Evolutionary conservation across 106 monocot genomes (phyloP).

Genomic region (Dendrobium chrysotoxum): DNA sequence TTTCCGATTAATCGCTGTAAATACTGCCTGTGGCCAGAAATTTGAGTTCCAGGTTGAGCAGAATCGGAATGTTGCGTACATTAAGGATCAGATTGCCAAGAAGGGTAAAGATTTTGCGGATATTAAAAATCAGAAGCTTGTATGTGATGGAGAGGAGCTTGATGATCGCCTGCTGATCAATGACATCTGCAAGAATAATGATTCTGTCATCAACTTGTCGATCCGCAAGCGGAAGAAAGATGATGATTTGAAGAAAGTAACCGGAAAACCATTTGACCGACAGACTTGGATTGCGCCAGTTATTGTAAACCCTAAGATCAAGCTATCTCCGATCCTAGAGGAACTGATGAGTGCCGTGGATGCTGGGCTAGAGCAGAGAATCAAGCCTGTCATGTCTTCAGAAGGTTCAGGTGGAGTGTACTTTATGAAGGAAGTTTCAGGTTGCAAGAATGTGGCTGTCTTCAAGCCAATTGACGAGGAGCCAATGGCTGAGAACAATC

Average conservation of each 20-base stretch:
- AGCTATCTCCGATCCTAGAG: slow-evolving; percentile 16
- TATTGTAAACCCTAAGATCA: slow-evolving; percentile 36
- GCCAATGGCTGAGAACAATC: slow-evolving; percentile 62
- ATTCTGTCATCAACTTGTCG: too few species aligned
- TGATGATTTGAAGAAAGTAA: background rate
- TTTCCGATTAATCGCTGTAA: slow-evolving; percentile 30
- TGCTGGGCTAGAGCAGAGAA: slow-evolving; percentile 37
- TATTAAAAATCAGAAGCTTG: slow-evolving; percentile 28
- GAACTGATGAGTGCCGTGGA: slow-evolving; percentile 18
- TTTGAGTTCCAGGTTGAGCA: slow-evolving; percentile 32
- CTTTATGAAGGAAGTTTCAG: slow-evolving; percentile 44
- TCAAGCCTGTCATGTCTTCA: slow-evolving; percentile 30
- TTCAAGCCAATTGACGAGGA: slow-evolving; percentile 69
- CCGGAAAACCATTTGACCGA: background rate
- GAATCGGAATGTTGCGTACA: slow-evolving; percentile 20
- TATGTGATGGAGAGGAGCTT: slow-evolving; percentile 50
- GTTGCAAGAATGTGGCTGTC: slow-evolving; percentile 31
- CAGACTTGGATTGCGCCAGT: slow-evolving; percentile 26
- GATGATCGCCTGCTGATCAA: slow-evolving; percentile 19
- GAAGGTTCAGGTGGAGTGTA: slow-evolving; percentile 65
- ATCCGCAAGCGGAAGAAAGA: background rate
- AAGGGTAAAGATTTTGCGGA: slow-evolving; percentile 18
- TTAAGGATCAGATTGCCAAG: slow-evolving; percentile 41
- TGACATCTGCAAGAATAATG: too few species aligned
- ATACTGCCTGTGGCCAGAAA: slow-evolving; percentile 32